Percentiles rank a stretch among this genome's conserved stretches.
These are phyloP conservation scores for Lachancea nothofagi DNA, from an alignment of 805 yeast species.

Conservation along the genomic window DNA sequence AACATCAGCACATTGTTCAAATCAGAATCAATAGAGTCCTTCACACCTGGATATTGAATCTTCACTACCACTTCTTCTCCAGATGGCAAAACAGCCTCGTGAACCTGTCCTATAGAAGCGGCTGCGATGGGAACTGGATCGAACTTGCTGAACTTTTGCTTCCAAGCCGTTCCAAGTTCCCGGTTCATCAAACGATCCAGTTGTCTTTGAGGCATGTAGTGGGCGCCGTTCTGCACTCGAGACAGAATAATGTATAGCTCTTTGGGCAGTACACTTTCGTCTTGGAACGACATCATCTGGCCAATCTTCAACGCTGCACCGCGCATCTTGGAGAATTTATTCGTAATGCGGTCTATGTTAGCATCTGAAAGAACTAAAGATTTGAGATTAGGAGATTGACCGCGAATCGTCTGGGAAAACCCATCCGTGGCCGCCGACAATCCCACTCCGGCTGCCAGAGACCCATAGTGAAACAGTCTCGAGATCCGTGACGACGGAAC, in stretches of 20 bases:
- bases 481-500: constrained; percentile 88
- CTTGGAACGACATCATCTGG: constrained; percentile 95
- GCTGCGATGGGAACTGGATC: constrained; percentile 93
- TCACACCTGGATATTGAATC: constrained; percentile 97
- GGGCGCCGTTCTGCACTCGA: constrained; percentile 88
- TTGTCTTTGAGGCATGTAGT: constrained; percentile 94
- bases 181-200: constrained; percentile 64
- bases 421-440: constrained; percentile 77
- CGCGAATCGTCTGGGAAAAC: constrained; percentile 57
- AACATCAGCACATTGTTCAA: constrained; percentile 77
- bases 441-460: constrained; percentile 88
- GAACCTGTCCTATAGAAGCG: constrained; percentile 97
- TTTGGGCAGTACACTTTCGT: constrained; percentile 72
- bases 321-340: constrained; percentile 86
- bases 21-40: constrained; percentile 88
- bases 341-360: constrained; percentile 83
- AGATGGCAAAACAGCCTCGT: constrained; percentile 64
- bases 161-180: constrained; percentile 79
- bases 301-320: constrained; percentile 98
- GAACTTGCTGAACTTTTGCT: constrained; percentile 61
- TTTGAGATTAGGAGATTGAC: constrained; percentile 46
- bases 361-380: constrained; percentile 67
- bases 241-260: constrained; percentile 77
- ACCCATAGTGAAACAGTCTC: constrained; percentile 86
- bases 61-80: constrained; percentile 83